Evolutionary conservation across 768 basidiomycete genomes (phyloP).

Genomic region (Lactarius evosmus): DNA sequence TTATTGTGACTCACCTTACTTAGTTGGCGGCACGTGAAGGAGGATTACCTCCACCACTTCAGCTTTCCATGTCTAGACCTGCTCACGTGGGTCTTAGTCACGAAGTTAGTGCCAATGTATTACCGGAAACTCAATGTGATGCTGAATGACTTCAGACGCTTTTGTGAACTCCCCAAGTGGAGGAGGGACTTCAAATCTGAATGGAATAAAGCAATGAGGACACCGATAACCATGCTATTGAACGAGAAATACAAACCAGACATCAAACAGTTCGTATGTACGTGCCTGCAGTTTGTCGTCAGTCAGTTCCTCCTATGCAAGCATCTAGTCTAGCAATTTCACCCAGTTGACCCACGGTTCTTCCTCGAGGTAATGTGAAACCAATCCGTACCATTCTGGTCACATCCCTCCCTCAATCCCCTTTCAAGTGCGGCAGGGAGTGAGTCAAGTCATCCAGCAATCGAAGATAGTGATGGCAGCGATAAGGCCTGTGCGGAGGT

Average conservation of each 20-base stretch:
- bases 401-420: neutral
- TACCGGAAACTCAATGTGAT: neutral
- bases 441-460: too few relatives aligned
- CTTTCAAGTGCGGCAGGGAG: too few relatives aligned
- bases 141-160: neutral
- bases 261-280: neutral
- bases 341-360: neutral
- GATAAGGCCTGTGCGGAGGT: too few relatives aligned
- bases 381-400: neutral
- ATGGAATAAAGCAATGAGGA: neutral
- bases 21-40: neutral
- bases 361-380: neutral
- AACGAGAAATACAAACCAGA: neutral
- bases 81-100: neutral
- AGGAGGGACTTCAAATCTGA: neutral
- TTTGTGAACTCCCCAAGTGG: too few relatives aligned
- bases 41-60: neutral
- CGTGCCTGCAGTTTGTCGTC: neutral
- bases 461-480: too few relatives aligned
- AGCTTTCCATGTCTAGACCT: neutral
- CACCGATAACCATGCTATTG: neutral
- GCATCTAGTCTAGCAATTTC: neutral
- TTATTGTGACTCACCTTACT: neutral
- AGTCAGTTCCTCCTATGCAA: neutral
- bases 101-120: neutral